Percentiles rank a stretch among this genome's conserved stretches.
phyloP scores from a whole-genome alignment of 139 green algal genomes.

The Picochlorum sp. region DNA sequence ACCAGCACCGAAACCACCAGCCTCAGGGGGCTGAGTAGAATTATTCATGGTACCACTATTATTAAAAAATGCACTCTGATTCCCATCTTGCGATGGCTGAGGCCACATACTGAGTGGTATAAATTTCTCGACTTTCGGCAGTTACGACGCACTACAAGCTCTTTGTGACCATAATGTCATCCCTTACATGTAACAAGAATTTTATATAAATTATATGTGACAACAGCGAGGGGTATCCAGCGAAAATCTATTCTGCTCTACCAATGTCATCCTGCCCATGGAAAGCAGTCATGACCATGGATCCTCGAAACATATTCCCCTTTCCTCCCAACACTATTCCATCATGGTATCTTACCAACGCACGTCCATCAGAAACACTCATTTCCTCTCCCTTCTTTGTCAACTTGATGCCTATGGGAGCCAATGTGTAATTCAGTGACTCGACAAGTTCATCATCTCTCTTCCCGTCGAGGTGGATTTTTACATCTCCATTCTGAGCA shows the following conservation, averaged over 20 bases:
- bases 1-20: too few species aligned
- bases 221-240: too few species aligned
- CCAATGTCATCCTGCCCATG: not conserved
- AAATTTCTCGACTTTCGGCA: too few species aligned
- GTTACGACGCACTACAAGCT: too few species aligned
- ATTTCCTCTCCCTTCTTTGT: not conserved
- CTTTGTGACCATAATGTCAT: too few species aligned
- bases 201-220: too few species aligned
- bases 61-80: too few species aligned
- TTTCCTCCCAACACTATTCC: constrained; percentile 8
- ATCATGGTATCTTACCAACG: constrained; percentile 5
- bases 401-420: constrained; percentile 3
- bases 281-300: not conserved
- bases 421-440: constrained; percentile 5
- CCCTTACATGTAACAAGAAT: too few species aligned
- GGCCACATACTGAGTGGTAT: too few species aligned
- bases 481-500: constrained; percentile 5
- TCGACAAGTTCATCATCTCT: not conserved
- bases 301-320: constrained; percentile 5
- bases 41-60: too few species aligned
- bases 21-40: too few species aligned
- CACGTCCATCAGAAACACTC: constrained; percentile 10
- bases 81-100: too few species aligned
- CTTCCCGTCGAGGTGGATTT: constrained; percentile 1
- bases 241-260: not conserved